Percentiles rank a stretch among this genome's conserved stretches.
Conservation (phyloP, 305 asterid species). For the Fraxinus xanthoxyloides region DNA sequence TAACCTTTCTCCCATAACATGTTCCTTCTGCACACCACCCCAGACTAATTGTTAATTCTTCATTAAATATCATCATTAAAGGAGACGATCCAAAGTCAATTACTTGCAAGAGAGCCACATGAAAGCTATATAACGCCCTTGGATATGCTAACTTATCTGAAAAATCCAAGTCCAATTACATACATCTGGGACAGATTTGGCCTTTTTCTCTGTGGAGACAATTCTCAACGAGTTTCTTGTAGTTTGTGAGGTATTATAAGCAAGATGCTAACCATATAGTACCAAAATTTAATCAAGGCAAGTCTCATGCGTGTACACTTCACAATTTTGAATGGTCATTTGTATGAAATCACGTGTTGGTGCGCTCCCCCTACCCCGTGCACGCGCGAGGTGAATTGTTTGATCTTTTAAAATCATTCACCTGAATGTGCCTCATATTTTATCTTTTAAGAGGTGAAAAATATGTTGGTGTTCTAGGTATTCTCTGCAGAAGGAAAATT, state of each 20-base stretch:
- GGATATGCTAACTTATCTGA: neutral
- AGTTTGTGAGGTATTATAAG: neutral
- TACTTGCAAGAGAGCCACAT: neutral
- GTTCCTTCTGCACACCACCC: neutral
- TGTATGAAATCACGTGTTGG: neutral
- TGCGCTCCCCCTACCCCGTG: neutral
- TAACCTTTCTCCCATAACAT: neutral
- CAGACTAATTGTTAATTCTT: neutral
- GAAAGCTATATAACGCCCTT: neutral
- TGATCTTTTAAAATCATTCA: neutral
- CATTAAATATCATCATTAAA: neutral
- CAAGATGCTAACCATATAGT: neutral
- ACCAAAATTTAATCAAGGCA: neutral
- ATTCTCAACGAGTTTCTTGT: neutral
- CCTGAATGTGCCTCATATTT: neutral
- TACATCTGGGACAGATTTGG: neutral
- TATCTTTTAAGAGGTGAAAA: conserved; percentile 14
- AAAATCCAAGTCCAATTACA: neutral
- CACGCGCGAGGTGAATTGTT: neutral
- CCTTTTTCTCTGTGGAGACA: neutral
- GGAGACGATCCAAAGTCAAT: neutral
- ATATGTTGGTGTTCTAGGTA: conserved; percentile 45
- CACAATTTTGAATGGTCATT: neutral
- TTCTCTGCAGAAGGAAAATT: conserved; percentile 55
- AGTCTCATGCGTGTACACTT: neutral